Percentiles rank a stretch among this genome's conserved stretches.
Evolutionary conservation across 768 basidiomycete species (phyloP).

Genomic region (Tricholomella constricta): DNA sequence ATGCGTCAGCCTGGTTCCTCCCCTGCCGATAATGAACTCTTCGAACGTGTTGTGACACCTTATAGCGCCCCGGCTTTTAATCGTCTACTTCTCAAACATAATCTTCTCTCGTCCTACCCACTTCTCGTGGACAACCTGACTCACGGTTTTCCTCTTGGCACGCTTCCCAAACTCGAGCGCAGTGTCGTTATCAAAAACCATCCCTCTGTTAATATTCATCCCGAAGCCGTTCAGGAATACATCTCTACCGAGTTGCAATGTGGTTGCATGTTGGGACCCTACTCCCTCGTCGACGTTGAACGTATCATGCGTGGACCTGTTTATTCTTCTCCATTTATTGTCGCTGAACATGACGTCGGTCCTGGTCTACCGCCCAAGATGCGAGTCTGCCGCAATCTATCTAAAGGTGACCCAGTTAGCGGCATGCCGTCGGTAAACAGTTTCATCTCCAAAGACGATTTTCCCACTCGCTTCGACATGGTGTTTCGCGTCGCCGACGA

Average conservation of each 20-base stretch:
- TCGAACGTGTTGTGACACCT: too few species aligned
- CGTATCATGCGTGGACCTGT: conserved; percentile 26
- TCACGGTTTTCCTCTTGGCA: too few species aligned
- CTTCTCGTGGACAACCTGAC: conserved; percentile 18
- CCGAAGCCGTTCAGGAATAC: neutral
- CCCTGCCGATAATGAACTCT: neutral
- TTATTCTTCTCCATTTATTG: conserved; percentile 25
- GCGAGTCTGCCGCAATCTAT: conserved; percentile 23
- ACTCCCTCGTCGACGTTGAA: conserved; percentile 12
- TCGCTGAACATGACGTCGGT: conserved; percentile 19
- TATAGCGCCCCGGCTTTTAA: too few species aligned
- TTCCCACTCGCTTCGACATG: too few species aligned
- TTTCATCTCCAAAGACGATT: too few species aligned
- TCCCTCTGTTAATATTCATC: neutral
- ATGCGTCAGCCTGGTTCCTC: neutral
- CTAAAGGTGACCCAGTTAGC: conserved; percentile 8
- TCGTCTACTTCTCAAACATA: too few species aligned
- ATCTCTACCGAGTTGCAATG: neutral
- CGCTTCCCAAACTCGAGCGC: neutral
- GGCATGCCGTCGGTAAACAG: conserved; percentile 14
- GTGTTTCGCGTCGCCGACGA: too few species aligned
- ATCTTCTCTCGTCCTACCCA: conserved; percentile 8
- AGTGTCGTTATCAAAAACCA: neutral
- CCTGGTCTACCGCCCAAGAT: conserved; percentile 9
- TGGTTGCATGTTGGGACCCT: neutral